Evolutionary conservation across 257 asterid species (phyloP).

Genomic region (Solanum paucissectum): DNA sequence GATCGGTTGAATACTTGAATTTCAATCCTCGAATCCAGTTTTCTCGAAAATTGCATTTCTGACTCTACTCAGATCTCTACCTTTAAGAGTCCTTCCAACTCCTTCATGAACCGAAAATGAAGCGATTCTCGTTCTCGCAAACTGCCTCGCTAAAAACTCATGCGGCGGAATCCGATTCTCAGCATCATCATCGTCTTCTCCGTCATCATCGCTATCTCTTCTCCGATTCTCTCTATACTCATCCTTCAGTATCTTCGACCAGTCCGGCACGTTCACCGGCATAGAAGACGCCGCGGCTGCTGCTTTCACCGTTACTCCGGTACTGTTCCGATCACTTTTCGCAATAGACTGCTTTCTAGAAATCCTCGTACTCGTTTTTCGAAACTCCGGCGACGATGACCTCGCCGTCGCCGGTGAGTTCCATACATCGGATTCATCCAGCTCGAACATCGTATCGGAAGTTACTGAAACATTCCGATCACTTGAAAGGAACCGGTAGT

Average conservation of each 20-base stretch:
- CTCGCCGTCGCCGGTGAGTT: conserved; percentile 16
- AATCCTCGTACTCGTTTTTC: conserved; percentile 16
- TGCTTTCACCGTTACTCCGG: background rate
- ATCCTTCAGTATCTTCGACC: conserved; percentile 87
- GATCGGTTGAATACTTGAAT: background rate
- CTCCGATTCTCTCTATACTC: conserved; percentile 57
- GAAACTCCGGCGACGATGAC: conserved; percentile 53
- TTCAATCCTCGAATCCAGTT: conserved; percentile 63
- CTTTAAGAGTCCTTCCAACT: conserved; percentile 69
- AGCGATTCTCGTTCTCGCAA: conserved; percentile 48
- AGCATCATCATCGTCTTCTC: conserved; percentile 25
- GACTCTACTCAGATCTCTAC: conserved; percentile 76
- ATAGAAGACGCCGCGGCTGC: conserved; percentile 42
- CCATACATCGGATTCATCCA: conserved; percentile 87
- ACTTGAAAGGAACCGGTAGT: conserved; percentile 44
- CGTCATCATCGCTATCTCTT: conserved; percentile 28
- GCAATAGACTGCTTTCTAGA: conserved; percentile 27
- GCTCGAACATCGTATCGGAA: conserved; percentile 41
- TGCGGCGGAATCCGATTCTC: conserved; percentile 77
- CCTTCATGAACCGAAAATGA: conserved; percentile 80
- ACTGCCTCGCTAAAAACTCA: conserved; percentile 46
- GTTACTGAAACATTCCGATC: conserved; percentile 17
- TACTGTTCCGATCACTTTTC: conserved; percentile 2
- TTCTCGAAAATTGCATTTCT: conserved; percentile 79
- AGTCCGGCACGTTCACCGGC: conserved; percentile 94